These are phyloP conservation scores for Boletus putidus DNA, from an alignment of 1,284 basidiomycete species.

Conservation along the genomic window DNA sequence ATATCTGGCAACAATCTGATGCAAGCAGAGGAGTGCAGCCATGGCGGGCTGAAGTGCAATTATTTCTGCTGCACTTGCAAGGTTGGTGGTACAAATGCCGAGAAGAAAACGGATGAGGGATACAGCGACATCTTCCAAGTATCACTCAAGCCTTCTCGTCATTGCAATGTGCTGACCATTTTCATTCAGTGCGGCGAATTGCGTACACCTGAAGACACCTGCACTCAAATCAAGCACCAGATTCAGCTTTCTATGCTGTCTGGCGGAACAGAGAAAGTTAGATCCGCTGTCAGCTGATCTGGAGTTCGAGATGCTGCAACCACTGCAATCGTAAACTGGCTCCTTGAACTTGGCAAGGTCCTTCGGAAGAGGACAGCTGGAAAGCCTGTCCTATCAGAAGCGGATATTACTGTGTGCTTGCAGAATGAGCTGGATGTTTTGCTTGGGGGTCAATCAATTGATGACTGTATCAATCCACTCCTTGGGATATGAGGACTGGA, in stretches of 20 bases:
- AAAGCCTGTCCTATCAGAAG: not conserved
- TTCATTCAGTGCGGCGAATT: too few species aligned
- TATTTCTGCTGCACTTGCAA: too few species aligned
- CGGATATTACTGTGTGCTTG: not conserved
- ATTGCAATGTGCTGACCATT: not conserved
- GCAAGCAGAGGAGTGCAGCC: constrained; percentile 34
- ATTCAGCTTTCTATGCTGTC: too few species aligned
- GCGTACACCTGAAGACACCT: too few species aligned
- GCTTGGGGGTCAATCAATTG: not conserved
- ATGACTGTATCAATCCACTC: constrained; percentile 20
- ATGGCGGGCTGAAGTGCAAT: too few species aligned
- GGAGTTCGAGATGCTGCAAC: constrained; percentile 8
- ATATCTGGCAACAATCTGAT: constrained; percentile 39
- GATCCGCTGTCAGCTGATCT: constrained; percentile 1
- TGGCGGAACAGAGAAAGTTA: constrained; percentile 11
- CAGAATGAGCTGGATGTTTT: constrained; percentile 8
- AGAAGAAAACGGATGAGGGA: too few species aligned
- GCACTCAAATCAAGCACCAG: too few species aligned
- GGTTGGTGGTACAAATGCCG: too few species aligned
- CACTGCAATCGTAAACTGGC: not conserved
- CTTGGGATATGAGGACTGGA: constrained; percentile 3
- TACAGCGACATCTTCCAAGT: too few species aligned
- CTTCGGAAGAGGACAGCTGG: constrained; percentile 4
- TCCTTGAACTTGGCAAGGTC: constrained; percentile 4
- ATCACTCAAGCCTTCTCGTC: not conserved